phyloP scores from a whole-genome alignment of 2,329 filamentous ascomycete genomes.

The Epichloe sylvatica region DNA sequence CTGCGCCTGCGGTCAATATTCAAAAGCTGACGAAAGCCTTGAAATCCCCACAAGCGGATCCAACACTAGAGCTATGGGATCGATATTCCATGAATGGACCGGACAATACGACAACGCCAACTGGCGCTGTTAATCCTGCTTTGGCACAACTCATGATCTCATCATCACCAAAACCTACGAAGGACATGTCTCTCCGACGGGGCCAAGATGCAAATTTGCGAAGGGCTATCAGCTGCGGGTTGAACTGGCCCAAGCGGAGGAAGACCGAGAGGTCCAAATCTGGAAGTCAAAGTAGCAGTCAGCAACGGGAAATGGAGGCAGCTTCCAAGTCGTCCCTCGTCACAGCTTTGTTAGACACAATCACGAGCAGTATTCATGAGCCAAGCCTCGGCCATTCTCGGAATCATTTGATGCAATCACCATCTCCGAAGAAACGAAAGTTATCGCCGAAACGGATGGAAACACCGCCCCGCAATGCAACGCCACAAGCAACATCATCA shows the following conservation, averaged over 20 bases:
- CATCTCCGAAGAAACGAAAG: constrained; percentile 30
- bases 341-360: constrained; percentile 52
- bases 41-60: constrained; percentile 55
- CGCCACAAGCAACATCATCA: constrained; percentile 7
- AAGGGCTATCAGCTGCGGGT: constrained; percentile 54
- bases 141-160: constrained; percentile 55
- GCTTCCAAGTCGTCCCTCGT: constrained; percentile 43
- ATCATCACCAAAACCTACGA: constrained; percentile 51
- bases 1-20: constrained; percentile 38
- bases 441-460: constrained; percentile 10
- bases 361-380: constrained; percentile 39
- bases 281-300: constrained; percentile 18
- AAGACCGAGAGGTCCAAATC: constrained; percentile 38
- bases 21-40: constrained; percentile 44
- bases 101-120: constrained; percentile 28
- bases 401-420: constrained; percentile 23
- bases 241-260: constrained; percentile 58
- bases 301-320: constrained; percentile 29
- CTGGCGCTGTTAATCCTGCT: constrained; percentile 38
- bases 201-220: constrained; percentile 32
- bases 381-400: constrained; percentile 20
- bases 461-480: constrained; percentile 11
- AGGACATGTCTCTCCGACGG: constrained; percentile 26
- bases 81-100: constrained; percentile 44
- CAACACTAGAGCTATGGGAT: constrained; percentile 64